Evolutionary conservation across 1,284 basidiomycete genomes (phyloP), one percentile per base, ranked within the genome.

Genomic region (Ustilago hordei): DNA sequence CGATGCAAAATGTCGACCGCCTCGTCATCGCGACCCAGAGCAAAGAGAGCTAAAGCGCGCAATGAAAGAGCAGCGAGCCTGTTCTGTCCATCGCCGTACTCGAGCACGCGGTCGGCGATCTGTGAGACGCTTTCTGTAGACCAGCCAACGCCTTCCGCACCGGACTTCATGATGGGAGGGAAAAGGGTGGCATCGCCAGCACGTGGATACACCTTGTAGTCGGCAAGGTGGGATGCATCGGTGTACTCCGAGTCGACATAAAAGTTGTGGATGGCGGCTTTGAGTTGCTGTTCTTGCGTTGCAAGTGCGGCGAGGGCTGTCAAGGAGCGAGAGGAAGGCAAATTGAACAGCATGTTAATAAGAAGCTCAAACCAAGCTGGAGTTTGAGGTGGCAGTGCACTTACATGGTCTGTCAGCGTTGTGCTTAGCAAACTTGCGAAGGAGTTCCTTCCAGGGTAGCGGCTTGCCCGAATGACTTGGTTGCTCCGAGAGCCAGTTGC

Each of bases 381-480:
- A 8, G 23, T 15, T 13, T 11, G 28, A 56, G 55, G 3, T 56
- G 19, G 6, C 23, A 28, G n/a, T n/a, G 28, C 38, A 79, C 80
- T 64, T 55, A 82, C 79, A 58, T 32, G 69, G 48, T 38, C 67
- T 60, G 54, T 79, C 70, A 6, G 84, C 65, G 47, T 86, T 86
- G 82, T 86, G 86, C 75, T 87, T 87, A 54, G 68, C 56, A 56
- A 81, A 86, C 69, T 86, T 86, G 63, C 85, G 79, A 17, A 86
- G 61, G 23, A 85, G 80, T 67, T 87, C 86, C n/a, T 74, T 53
- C 79, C 85, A 85, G 32, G 78, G 64, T 17, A 66, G 55, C 32
- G 47, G 34, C 56, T 52, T 69, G 55, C 60, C 68, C 9, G 56
- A 65, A 23, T 68, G 69, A 35, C 69, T 77, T 0, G 73, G 71